Evolutionary conservation across 78 protist genomes (phyloP).

Genomic region (Dictyostelium discoideum): DNA sequence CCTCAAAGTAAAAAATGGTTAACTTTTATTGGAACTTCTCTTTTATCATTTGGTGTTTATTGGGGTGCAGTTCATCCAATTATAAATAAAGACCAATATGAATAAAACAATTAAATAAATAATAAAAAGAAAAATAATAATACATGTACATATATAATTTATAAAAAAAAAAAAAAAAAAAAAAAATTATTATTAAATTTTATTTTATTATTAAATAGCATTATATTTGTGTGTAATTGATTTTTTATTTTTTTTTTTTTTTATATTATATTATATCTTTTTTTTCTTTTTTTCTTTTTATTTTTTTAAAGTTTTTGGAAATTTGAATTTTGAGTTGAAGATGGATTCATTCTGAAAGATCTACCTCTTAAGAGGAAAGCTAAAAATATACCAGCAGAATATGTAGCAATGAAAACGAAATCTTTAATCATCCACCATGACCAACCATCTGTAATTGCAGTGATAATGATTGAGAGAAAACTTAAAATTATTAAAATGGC

Average conservation of each 20-base stretch:
- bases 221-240: no score
- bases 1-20: constrained; percentile 10
- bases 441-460: constrained; percentile 21
- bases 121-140: not conserved
- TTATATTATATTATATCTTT: no score
- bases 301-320: constrained; percentile 68
- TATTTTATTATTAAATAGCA: no score
- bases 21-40: constrained; percentile 16
- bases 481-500: not conserved
- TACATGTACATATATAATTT: not conserved
- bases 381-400: constrained; percentile 50
- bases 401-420: not conserved
- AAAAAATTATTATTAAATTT: no score
- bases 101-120: no score
- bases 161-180: no score
- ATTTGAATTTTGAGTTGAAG: not conserved
- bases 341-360: constrained; percentile 44
- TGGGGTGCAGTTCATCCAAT: constrained; percentile 20
- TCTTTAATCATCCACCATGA: constrained; percentile 49
- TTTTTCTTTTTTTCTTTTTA: not conserved
- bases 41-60: constrained; percentile 24
- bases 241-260: no score
- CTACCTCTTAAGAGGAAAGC: constrained; percentile 49
- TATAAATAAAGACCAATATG: not conserved
- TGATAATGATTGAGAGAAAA: constrained; percentile 26